Percentiles rank a stretch among this genome's conserved stretches.
Evolutionary conservation across 1,284 basidiomycete genomes (phyloP).

Genomic region (Macrocystidia cucumis): DNA sequence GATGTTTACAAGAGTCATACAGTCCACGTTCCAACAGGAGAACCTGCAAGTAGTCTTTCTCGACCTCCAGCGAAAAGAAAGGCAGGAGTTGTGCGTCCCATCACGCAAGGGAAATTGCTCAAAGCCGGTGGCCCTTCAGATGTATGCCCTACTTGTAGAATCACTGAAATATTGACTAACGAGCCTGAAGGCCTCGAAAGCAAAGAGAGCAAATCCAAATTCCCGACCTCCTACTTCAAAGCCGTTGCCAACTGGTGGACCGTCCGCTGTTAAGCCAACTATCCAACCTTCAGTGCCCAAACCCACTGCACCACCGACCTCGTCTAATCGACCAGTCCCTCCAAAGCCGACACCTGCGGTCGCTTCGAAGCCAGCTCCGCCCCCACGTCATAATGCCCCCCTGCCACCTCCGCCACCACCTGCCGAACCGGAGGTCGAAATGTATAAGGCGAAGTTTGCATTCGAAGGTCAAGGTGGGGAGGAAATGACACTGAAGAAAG

Average conservation of each 20-base stretch:
- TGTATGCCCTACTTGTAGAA: too few relatives aligned
- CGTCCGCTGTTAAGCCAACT: conserved; percentile 32
- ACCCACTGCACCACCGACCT: too few relatives aligned
- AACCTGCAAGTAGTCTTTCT: conserved; percentile 77
- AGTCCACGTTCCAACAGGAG: conserved; percentile 85
- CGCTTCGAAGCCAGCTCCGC: conserved; percentile 16
- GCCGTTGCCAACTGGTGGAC: conserved; percentile 41
- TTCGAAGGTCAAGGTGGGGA: conserved; percentile 92
- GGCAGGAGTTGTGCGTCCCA: conserved; percentile 75
- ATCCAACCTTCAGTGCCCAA: conserved; percentile 29
- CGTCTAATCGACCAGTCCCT: conserved; percentile 10
- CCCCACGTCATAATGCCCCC: conserved; percentile 21
- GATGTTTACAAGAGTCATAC: conserved; percentile 94
- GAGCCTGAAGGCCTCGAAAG: too few relatives aligned
- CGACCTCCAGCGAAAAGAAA: conserved; percentile 84
- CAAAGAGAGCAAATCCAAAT: too few relatives aligned
- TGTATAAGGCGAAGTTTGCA: conserved; percentile 83
- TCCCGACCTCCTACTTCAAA: background rate
- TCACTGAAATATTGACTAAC: too few relatives aligned
- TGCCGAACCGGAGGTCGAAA: conserved; percentile 59
- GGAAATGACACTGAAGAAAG: conserved; percentile 84
- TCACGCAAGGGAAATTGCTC: conserved; percentile 80
- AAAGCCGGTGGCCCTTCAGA: conserved; percentile 68
- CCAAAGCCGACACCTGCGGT: conserved; percentile 22
- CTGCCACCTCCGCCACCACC: conserved; percentile 59